These are phyloP conservation scores for Ogataea polymorpha DNA, from an alignment of 805 yeast species.

Conservation along the genomic window DNA sequence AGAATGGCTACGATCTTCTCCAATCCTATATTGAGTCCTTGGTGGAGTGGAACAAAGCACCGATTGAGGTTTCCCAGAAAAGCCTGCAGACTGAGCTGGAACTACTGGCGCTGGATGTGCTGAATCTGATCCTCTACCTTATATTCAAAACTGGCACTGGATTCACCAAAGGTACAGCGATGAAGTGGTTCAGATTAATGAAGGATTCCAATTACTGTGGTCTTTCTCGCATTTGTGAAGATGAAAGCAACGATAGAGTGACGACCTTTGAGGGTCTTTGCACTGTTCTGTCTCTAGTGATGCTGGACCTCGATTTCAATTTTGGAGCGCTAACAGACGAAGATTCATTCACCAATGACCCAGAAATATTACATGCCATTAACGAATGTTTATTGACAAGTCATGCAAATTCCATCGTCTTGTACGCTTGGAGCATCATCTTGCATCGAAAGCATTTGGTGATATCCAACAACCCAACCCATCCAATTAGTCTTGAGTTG, in stretches of 20 bases:
- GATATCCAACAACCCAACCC: slow-evolving; percentile 32
- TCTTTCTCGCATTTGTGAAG: slow-evolving; percentile 24
- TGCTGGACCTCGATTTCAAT: slow-evolving; percentile 56
- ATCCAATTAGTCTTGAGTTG: slow-evolving; percentile 20
- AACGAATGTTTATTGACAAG: slow-evolving; percentile 27
- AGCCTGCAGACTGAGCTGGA: slow-evolving; percentile 17
- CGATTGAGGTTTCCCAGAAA: slow-evolving; percentile 14
- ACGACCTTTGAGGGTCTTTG: slow-evolving; percentile 42
- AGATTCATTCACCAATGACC: slow-evolving; percentile 40
- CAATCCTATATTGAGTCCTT: slow-evolving; percentile 27
- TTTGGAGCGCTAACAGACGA: slow-evolving; percentile 39
- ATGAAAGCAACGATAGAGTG: slow-evolving; percentile 19
- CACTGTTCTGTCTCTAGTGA: slow-evolving; percentile 47
- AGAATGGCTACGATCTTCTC: slow-evolving; percentile 28
- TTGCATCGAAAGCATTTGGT: slow-evolving; percentile 49
- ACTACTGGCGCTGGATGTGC: slow-evolving; percentile 20
- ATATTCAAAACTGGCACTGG: slow-evolving; percentile 24
- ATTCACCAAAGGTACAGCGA: slow-evolving; percentile 31
- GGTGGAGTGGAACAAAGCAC: slow-evolving; percentile 4
- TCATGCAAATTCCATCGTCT: slow-evolving; percentile 44
- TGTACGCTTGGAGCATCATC: slow-evolving; percentile 67
- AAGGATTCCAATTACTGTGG: slow-evolving; percentile 26
- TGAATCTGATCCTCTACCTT: slow-evolving; percentile 27
- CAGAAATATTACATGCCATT: slow-evolving; percentile 33
- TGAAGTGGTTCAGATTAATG: slow-evolving; percentile 57